Conservation (phyloP, 306 rosid species). For the Fragaria ananassa region DNA sequence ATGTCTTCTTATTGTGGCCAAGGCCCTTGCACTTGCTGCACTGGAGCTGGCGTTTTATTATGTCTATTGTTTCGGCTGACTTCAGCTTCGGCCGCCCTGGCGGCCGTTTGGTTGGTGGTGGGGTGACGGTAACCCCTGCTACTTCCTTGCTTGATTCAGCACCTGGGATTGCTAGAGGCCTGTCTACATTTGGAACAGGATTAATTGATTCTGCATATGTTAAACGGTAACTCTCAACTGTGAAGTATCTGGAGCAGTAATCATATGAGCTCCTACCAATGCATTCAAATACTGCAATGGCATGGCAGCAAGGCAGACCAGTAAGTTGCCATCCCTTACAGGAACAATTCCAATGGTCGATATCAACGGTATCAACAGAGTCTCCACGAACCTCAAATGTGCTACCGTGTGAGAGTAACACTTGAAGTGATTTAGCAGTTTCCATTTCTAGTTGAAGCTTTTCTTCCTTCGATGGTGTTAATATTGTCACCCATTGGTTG, state of each 20-base stretch:
- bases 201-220: slow-evolving; percentile 76
- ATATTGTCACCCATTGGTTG: slow-evolving; percentile 68
- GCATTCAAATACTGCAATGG: slow-evolving; percentile 70
- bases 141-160: slow-evolving; percentile 31
- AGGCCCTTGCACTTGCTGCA: slow-evolving; percentile 96
- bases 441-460: slow-evolving; percentile 58
- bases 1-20: slow-evolving; percentile 96
- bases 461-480: slow-evolving; percentile 83
- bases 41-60: slow-evolving; percentile 87
- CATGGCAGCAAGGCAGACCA: slow-evolving; percentile 93
- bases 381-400: slow-evolving; percentile 87
- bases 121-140: slow-evolving; percentile 55
- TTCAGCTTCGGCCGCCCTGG: slow-evolving; percentile 93
- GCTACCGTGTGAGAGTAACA: slow-evolving; percentile 50
- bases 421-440: slow-evolving; percentile 58
- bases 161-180: slow-evolving; percentile 30
- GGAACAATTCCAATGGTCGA: slow-evolving; percentile 84
- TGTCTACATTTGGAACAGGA: slow-evolving; percentile 76
- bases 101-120: slow-evolving; percentile 92
- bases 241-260: slow-evolving; percentile 76
- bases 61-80: slow-evolving; percentile 60
- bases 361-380: slow-evolving; percentile 63
- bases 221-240: slow-evolving; percentile 57
- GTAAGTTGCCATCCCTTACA: slow-evolving; percentile 87
- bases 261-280: slow-evolving; percentile 67